Percentiles rank a stretch among this genome's conserved stretches.
phyloP scores from a whole-genome alignment of 768 basidiomycete genomes.

The Pleurotus tuoliensis region DNA sequence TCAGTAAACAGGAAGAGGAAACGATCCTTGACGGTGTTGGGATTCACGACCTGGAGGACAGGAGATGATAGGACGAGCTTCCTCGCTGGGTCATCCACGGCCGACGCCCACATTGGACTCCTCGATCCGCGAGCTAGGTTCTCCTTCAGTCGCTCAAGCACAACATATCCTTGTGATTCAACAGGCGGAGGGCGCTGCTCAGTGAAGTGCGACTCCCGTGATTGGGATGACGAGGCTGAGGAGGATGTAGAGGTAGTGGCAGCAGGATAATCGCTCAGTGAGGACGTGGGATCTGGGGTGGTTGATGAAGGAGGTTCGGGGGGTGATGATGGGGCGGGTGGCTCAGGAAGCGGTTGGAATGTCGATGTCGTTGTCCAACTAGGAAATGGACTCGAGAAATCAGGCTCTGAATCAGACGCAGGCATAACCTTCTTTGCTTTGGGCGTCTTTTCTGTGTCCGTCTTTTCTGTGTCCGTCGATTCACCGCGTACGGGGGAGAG shows the following conservation, averaged over 20 bases:
- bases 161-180: conserved; percentile 41
- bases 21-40: conserved; percentile 92
- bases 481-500: conserved; percentile 17
- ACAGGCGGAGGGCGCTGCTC: conserved; percentile 23
- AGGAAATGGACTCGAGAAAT: conserved; percentile 20
- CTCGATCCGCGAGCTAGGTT: conserved; percentile 59
- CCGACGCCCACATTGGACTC: conserved; percentile 55
- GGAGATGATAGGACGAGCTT: conserved; percentile 82
- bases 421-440: conserved; percentile 36
- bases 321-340: conserved; percentile 45
- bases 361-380: conserved; percentile 33
- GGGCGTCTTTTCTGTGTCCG: conserved; percentile 37
- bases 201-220: conserved; percentile 34
- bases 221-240: conserved; percentile 68
- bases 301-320: conserved; percentile 55
- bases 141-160: conserved; percentile 71
- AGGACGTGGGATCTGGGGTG: conserved; percentile 78
- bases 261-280: conserved; percentile 66
- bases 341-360: conserved; percentile 45
- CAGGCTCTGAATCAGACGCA: conserved; percentile 18
- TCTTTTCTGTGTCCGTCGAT: conserved; percentile 31
- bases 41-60: conserved; percentile 90
- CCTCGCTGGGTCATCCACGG: conserved; percentile 82
- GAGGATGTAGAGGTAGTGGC: conserved; percentile 70
- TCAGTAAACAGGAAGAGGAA: conserved; percentile 98